Base-by-base conservation (phyloP, 495 filamentous ascomycete species). In the Aeminium ludgeri region DNA sequence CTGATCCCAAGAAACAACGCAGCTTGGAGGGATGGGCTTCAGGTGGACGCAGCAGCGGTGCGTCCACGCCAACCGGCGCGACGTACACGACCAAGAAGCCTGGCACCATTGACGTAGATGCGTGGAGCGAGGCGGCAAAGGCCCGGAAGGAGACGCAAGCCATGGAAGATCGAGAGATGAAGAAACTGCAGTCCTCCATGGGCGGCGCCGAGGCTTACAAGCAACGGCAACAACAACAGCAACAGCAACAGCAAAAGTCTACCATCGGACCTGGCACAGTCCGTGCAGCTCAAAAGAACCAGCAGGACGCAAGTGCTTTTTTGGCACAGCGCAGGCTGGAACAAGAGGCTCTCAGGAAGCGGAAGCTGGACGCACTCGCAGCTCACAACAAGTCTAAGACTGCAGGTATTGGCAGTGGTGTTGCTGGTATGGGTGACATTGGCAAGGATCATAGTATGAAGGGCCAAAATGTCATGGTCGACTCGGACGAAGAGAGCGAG, bases 401-500 rank as follows among this genome's bases (percentile, higher is more conserved):
- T 56, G 84, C 25, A 10, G 78, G 81, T 40, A 81, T 82, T 57
- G 84, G 85, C 1, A 87, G 82, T 35, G 84, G 78, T 11, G 59
- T 87, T 15, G 67, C 70, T 43, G 78, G 76, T 34, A 71, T 89
- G 48, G 83, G 84, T 17, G 66, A 85, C 17, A 69, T 71, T 45
- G 84, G 82, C 48, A 91, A 87, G 59, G 85, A 89, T 38, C 80
- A 80, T 58, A 66, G 69, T 10, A 59, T 68, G 3, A 66, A 75
- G 38, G 77, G 73, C 34, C 77, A 80, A 41, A 82, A 82, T 46
- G 83, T 93, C 60, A 92, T 93, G 84, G 80, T 93, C 19, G 76
- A 70, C 3, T 75, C 71, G 27, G 71, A 66, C 10, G 71, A 73
- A 18, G 80, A 82, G 37, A 79, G 76, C n/a, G 79, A 80, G 27